Conservation (phyloP, 2,329 filamentous ascomycete species). For the Emericellopsis atlantica region DNA sequence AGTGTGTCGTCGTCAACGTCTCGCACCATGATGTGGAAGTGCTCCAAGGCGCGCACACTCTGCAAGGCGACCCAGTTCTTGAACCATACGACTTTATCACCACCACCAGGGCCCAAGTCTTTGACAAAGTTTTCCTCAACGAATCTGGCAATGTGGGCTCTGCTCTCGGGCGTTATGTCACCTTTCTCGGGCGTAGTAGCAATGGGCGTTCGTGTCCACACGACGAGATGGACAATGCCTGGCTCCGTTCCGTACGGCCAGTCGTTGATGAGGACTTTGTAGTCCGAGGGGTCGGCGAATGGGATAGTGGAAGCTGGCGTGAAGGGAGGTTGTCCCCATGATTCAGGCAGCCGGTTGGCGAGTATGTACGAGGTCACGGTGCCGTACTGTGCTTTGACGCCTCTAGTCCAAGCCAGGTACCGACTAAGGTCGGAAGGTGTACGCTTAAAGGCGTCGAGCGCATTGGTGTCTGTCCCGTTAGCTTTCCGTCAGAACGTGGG, state of each 20-base stretch:
- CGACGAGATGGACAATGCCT: constrained; percentile 67
- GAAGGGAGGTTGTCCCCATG: constrained; percentile 54
- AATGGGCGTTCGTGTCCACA: constrained; percentile 81
- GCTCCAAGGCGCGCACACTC: constrained; percentile 76
- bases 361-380: constrained; percentile 71
- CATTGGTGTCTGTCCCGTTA: constrained; percentile 30
- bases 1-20: constrained; percentile 38
- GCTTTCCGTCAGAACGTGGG: not conserved
- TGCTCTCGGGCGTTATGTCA: constrained; percentile 58
- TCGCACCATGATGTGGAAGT: constrained; percentile 67
- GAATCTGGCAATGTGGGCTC: constrained; percentile 52
- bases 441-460: constrained; percentile 65
- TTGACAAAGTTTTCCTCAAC: constrained; percentile 57
- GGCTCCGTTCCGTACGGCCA: constrained; percentile 76
- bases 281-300: constrained; percentile 42
- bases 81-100: constrained; percentile 62
- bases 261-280: constrained; percentile 71
- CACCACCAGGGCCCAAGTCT: constrained; percentile 35
- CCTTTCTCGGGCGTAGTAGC: constrained; percentile 58
- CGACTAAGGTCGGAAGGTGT: constrained; percentile 67
- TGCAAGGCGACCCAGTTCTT: constrained; percentile 89
- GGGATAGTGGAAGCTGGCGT: constrained; percentile 33
- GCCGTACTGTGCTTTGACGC: constrained; percentile 61
- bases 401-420: constrained; percentile 67
- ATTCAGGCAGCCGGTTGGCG: constrained; percentile 50